phyloP scores from a whole-genome alignment of 164 flowering plant species.

The Tetrastigma voinierianum region DNA sequence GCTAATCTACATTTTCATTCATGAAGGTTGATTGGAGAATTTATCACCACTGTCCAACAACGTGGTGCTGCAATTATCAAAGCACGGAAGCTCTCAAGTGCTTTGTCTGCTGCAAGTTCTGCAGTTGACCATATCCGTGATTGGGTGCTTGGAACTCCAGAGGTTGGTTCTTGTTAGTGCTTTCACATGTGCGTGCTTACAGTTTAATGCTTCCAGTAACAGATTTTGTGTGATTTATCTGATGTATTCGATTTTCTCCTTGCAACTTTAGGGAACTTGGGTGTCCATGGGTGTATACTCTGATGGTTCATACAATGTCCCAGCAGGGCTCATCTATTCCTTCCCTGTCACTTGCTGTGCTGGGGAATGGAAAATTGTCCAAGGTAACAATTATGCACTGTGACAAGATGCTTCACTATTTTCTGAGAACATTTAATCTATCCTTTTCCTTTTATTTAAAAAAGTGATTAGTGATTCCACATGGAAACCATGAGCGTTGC shows the following conservation, averaged over 20 bases:
- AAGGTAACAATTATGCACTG: constrained; percentile 47
- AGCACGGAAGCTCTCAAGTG: constrained; percentile 97
- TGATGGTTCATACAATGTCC: constrained; percentile 95
- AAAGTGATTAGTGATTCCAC: no score
- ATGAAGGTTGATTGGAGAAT: constrained; percentile 82
- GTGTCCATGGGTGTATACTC: constrained; percentile 99
- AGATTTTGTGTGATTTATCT: background rate
- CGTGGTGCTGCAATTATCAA: constrained; percentile 99
- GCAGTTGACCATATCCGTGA: constrained; percentile 99
- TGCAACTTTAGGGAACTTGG: constrained; percentile 70
- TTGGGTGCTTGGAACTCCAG: constrained; percentile 99
- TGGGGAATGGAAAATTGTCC: constrained; percentile 94
- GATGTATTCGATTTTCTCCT: background rate
- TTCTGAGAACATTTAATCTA: no score
- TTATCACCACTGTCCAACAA: constrained; percentile 90
- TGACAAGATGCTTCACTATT: no score
- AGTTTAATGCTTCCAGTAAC: background rate
- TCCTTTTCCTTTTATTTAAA: no score
- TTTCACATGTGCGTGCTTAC: background rate
- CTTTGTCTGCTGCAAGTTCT: constrained; percentile 98
- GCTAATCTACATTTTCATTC: background rate
- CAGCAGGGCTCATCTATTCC: constrained; percentile 93
- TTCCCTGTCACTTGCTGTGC: constrained; percentile 88
- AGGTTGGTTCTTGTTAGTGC: constrained; percentile 43
- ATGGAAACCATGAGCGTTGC: no score